A percentile compares a stretch with the other conserved stretches of the same genome.
These are phyloP conservation scores for Herpetomonas samuelpessoai DNA, from an alignment of 208 protist species.

Conservation along the genomic window DNA sequence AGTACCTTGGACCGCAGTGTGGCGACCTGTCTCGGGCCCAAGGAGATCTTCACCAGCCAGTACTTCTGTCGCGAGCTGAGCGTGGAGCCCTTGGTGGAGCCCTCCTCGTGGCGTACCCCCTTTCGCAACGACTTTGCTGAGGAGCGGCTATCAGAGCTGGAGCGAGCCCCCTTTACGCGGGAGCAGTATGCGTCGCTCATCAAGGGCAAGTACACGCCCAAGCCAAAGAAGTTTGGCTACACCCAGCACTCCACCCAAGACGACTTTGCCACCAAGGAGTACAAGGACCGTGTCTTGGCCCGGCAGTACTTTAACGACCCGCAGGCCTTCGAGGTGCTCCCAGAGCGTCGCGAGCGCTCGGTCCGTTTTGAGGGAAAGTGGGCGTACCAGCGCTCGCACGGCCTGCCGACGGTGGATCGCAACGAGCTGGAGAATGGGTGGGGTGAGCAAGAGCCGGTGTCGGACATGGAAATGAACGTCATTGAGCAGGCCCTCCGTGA, in stretches of 20 bases:
- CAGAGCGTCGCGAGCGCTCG: conserved; percentile 60
- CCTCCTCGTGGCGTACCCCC: conserved; percentile 86
- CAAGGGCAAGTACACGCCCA: conserved; percentile 81
- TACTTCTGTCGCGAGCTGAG: conserved; percentile 39
- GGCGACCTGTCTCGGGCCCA: conserved; percentile 53
- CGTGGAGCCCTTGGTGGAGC: conserved; percentile 53
- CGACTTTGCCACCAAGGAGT: conserved; percentile 92
- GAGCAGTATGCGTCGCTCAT: conserved; percentile 82
- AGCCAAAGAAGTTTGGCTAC: conserved; percentile 85
- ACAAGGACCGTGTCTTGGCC: conserved; percentile 78
- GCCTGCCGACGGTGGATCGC: conserved; percentile 85
- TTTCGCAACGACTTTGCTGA: conserved; percentile 91
- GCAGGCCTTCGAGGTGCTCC: conserved; percentile 83
- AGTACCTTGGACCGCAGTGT: conserved; percentile 66
- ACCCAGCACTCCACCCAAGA: conserved; percentile 83
- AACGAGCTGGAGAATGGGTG: conserved; percentile 86
- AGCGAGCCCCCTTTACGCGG: conserved; percentile 67
- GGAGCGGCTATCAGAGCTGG: conserved; percentile 64
- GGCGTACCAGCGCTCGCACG: conserved; percentile 69
- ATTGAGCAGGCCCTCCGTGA: conserved; percentile 90
- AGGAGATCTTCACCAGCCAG: conserved; percentile 30
- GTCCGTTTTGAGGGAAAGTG: conserved; percentile 79
- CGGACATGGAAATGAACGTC: conserved; percentile 58
- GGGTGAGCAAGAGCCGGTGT: conserved; percentile 57
- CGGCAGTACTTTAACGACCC: conserved; percentile 85